phyloP scores from a whole-genome alignment of 352 stramenopile species.

The Phytophthora lateralis region DNA sequence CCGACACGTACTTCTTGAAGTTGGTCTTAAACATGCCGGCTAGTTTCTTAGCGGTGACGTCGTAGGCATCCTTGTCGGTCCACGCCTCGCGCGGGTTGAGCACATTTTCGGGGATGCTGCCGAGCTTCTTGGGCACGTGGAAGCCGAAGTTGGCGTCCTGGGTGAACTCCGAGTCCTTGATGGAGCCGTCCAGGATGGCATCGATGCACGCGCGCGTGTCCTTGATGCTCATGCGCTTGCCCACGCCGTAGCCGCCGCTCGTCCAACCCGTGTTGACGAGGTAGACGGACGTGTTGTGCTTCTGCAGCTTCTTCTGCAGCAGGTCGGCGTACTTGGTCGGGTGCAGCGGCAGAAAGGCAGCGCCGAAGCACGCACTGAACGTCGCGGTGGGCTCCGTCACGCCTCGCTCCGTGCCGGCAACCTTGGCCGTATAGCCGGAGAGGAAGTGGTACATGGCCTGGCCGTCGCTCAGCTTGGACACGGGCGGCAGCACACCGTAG shows the following conservation, averaged over 20 bases:
- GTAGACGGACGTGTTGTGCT: conserved; percentile 94
- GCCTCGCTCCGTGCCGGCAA: conserved; percentile 97
- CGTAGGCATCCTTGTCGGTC: conserved; percentile 92
- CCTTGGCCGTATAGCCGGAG: conserved; percentile 98
- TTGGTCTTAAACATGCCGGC: conserved; percentile 96
- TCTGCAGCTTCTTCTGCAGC: conserved; percentile 96
- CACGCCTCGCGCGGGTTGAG: conserved; percentile 94
- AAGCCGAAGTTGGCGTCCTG: conserved; percentile 95
- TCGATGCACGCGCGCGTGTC: conserved; percentile 96
- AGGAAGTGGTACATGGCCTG: conserved; percentile 99
- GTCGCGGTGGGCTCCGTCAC: conserved; percentile 96
- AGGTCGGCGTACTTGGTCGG: conserved; percentile 97
- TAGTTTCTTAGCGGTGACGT: conserved; percentile 93
- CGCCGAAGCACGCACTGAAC: conserved; percentile 98
- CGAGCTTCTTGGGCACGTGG: conserved; percentile 90
- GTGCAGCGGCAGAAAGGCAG: conserved; percentile 97
- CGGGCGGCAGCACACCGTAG: conserved; percentile 97
- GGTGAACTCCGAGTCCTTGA: conserved; percentile 88
- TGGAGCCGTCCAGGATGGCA: conserved; percentile 96
- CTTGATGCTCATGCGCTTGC: conserved; percentile 98
- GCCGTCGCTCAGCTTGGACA: conserved; percentile 92
- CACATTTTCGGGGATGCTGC: conserved; percentile 85
- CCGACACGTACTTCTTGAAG: conserved; percentile 96
- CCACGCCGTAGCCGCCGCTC: conserved; percentile 95
- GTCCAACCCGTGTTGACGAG: conserved; percentile 99